Evolutionary conservation across 352 stramenopile genomes (phyloP).

Genomic region (Phytophthora cryptogea): DNA sequence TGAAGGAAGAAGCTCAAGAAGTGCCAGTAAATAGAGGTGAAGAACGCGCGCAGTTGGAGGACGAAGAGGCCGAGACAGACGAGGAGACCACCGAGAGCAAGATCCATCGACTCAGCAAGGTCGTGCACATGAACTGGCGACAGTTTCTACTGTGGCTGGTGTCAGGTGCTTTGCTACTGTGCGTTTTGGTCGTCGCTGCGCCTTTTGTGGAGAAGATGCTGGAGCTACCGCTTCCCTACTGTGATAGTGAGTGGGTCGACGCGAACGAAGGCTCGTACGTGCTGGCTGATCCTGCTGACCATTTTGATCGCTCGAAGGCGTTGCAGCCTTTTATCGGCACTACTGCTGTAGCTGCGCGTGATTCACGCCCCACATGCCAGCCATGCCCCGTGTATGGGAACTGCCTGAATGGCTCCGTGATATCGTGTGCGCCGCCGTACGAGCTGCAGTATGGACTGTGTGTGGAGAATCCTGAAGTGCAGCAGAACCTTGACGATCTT

Average conservation of each 20-base stretch:
- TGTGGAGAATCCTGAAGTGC: constrained; percentile 58
- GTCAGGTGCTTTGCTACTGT: constrained; percentile 41
- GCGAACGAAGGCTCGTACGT: constrained; percentile 29
- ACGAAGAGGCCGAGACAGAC: constrained; percentile 50
- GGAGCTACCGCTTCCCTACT: constrained; percentile 47
- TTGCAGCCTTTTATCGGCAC: constrained; percentile 52
- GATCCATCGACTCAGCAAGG: constrained; percentile 35
- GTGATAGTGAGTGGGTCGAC: constrained; percentile 53
- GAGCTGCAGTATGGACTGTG: constrained; percentile 55
- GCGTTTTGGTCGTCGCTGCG: constrained; percentile 40
- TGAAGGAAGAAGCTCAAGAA: constrained; percentile 11
- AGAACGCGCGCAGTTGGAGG: constrained; percentile 24
- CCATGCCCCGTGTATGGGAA: constrained; percentile 65
- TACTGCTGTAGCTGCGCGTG: constrained; percentile 9
- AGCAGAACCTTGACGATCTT: constrained; percentile 48
- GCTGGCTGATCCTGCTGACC: constrained; percentile 22
- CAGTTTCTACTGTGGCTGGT: constrained; percentile 47
- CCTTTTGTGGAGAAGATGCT: constrained; percentile 47
- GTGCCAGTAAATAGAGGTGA: constrained; percentile 21
- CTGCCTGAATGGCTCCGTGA: constrained; percentile 52
- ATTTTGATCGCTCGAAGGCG: constrained; percentile 51
- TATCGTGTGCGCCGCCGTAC: constrained; percentile 53
- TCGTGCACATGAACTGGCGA: constrained; percentile 45
- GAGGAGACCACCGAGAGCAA: constrained; percentile 55
- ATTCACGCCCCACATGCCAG: constrained; percentile 36